These are phyloP conservation scores for Raffaelea ambrosiae DNA, from an alignment of 2,329 filamentous ascomycete species.

Conservation along the genomic window DNA sequence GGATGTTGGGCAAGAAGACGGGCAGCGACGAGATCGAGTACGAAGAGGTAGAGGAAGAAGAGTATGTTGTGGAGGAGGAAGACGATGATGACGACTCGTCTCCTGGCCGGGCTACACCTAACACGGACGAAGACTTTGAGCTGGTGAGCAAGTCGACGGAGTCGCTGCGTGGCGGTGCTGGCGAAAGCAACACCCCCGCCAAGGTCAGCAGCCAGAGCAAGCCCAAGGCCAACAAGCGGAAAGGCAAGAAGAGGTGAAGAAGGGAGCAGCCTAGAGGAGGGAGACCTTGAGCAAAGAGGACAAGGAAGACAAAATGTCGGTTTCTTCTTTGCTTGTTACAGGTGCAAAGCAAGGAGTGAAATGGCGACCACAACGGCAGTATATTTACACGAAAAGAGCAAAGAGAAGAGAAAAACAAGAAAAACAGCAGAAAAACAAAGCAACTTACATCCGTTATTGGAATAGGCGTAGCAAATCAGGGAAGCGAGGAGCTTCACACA, in stretches of 20 bases:
- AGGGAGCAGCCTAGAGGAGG: too few species aligned
- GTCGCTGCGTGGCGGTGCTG: conserved; percentile 34
- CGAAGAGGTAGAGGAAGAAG: conserved; percentile 15
- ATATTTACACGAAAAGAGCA: too few species aligned
- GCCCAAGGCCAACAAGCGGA: conserved; percentile 41
- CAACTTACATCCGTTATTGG: neutral
- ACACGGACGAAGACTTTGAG: conserved; percentile 54
- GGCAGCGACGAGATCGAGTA: too few species aligned
- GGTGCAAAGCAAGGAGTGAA: too few species aligned
- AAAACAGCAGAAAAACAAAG: neutral
- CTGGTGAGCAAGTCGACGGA: conserved; percentile 53
- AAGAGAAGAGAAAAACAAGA: neutral
- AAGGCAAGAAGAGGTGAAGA: conserved; percentile 42
- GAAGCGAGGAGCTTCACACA: too few species aligned
- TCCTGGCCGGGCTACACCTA: conserved; percentile 41
- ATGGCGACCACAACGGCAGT: too few species aligned
- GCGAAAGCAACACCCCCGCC: conserved; percentile 28
- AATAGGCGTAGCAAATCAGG: neutral
- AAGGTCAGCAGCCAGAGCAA: conserved; percentile 22
- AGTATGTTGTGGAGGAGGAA: conserved; percentile 27
- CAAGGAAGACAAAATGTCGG: too few species aligned
- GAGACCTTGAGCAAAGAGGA: too few species aligned
- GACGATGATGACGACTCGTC: conserved; percentile 35
- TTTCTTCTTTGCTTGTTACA: too few species aligned
- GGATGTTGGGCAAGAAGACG: conserved; percentile 31